Percentiles rank a stretch among this genome's conserved stretches.
These are phyloP conservation scores for Acacia pycnantha DNA, from an alignment of 331 rosid genomes.

Conservation along the genomic window DNA sequence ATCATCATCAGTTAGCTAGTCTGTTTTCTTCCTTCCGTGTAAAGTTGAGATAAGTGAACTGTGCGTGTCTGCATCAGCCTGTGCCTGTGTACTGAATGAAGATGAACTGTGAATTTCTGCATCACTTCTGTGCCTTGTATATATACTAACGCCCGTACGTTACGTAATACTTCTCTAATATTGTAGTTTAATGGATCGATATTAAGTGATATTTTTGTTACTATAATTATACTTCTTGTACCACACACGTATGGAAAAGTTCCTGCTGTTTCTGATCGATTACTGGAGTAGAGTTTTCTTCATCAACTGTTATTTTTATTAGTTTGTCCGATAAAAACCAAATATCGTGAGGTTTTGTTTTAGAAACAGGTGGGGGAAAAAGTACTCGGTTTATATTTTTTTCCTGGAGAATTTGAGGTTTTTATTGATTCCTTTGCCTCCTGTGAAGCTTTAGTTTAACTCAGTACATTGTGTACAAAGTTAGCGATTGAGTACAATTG, in stretches of 20 bases:
- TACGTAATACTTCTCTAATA: neutral
- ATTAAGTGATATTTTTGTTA: neutral
- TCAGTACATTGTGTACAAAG: neutral
- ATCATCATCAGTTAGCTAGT: neutral
- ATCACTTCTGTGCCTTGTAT: slow-evolving; percentile 4
- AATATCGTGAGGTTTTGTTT: neutral
- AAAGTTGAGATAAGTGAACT: slow-evolving; percentile 17
- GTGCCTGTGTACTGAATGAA: slow-evolving; percentile 22
- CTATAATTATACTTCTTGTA: neutral
- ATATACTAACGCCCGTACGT: slow-evolving; percentile 15
- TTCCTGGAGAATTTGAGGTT: neutral
- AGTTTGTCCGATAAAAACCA: neutral
- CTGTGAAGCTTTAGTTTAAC: neutral
- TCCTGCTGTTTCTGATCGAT: neutral
- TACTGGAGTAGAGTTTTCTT: neutral
- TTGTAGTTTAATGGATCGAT: neutral
- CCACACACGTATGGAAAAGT: neutral
- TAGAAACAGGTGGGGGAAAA: neutral
- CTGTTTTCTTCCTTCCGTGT: neutral
- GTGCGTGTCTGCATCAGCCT: slow-evolving; percentile 7
- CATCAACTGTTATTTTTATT: neutral
- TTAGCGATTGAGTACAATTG: neutral
- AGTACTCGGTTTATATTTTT: neutral
- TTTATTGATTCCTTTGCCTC: neutral
- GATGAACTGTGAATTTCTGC: neutral